These are phyloP conservation scores for Ogataea allantospora DNA, from an alignment of 805 yeast genomes.

Conservation along the genomic window DNA sequence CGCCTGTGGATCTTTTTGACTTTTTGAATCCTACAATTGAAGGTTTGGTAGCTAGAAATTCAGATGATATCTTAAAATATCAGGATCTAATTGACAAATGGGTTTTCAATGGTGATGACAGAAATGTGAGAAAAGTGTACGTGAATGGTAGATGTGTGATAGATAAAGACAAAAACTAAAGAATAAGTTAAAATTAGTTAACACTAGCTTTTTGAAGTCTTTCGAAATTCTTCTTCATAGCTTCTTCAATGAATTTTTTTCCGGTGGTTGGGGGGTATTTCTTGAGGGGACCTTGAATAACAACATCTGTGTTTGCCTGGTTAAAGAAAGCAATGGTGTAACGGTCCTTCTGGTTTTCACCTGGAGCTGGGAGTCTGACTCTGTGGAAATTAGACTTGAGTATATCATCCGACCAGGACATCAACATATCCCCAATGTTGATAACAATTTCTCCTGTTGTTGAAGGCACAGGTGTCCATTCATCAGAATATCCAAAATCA, in stretches of 20 bases:
- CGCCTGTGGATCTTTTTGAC: constrained; percentile 68
- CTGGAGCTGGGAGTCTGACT: constrained; percentile 31
- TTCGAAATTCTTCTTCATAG: constrained; percentile 35
- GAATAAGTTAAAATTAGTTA: no score
- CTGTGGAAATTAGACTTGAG: constrained; percentile 37
- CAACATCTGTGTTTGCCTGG: constrained; percentile 36
- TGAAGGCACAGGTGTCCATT: constrained; percentile 37
- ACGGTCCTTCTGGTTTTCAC: constrained; percentile 31
- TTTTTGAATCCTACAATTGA: constrained; percentile 51
- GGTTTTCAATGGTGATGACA: constrained; percentile 88
- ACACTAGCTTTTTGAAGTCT: constrained; percentile 12
- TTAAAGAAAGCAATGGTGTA: constrained; percentile 37
- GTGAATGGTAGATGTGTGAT: constrained; percentile 67
- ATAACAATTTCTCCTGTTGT: constrained; percentile 36
- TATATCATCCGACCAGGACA: constrained; percentile 38
- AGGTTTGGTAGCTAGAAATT: constrained; percentile 2
- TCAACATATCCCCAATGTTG: constrained; percentile 39
- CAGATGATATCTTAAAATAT: constrained; percentile 31
- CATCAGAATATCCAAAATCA: constrained; percentile 35
- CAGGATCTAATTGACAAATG: constrained; percentile 69
- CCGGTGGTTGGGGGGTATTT: constrained; percentile 33
- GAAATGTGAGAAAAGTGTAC: constrained; percentile 77
- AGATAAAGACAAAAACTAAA: constrained; percentile 34
- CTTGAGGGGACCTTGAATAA: constrained; percentile 29
- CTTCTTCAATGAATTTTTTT: constrained; percentile 33